Evolutionary conservation across 805 yeast genomes (phyloP), one percentile per base, ranked within the genome.

Genomic region (Kazachstania bromeliacearum): DNA sequence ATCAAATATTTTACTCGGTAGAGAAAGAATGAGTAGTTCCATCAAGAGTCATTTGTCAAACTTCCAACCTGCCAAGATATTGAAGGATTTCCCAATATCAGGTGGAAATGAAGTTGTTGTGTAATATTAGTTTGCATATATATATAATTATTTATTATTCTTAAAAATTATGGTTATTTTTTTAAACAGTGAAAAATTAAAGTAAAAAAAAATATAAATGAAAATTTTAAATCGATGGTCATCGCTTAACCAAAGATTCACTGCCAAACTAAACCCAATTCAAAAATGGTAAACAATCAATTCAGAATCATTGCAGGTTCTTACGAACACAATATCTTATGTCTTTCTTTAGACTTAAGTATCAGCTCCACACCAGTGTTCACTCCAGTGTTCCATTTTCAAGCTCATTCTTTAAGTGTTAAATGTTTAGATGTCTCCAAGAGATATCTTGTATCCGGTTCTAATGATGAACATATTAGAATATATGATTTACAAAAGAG

Each of bases 381-480:
- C 63, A 87, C 85, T 31, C 95, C 97, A 2, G 79, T 92, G 29
- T 92, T 92, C 67, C 96, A 92, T 58, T 89, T 92, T 62, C 85
- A 89, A 49, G 95, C 98, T 1, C 98, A 92, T 60, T 68, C 95
- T 0, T 69, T 85, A 35, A 82, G 96, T 24, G 85, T 92, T 38
- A 80, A 88, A 57, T 71, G 92, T 33, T 68, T 92, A 46, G 96
- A 89, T 44, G 66, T 78, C 15, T 84, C 92, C 20, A 80, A 75
- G 49, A 68, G 96, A 51, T 87, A 85, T 54, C 64, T 92, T 28
- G 96, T 87, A 3, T 82, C 95, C 3, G 98, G 97, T 4, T 79
- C 94, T 4, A 89, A 89, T 55, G 98, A 92, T 57, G 97, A 92
- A 58, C 95, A 85, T 55, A 87, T 92, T 40, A 77, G 94, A 48